Percentiles rank a stretch among this genome's conserved stretches.
phyloP scores from a whole-genome alignment of 345 rosid genomes.

The Citrus unshiu region DNA sequence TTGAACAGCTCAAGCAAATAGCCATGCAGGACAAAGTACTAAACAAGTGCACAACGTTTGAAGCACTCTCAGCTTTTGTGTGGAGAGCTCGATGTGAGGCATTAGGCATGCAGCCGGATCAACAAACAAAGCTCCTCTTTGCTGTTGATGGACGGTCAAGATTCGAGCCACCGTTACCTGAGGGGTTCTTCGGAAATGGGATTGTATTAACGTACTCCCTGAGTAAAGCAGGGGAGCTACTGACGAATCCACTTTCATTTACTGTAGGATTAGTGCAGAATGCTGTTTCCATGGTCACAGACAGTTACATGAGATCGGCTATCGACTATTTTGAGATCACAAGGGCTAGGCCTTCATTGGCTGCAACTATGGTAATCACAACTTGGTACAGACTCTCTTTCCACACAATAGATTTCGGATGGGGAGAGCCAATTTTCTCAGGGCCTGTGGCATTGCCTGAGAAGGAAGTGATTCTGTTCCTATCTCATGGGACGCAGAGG shows the following conservation, averaged over 20 bases:
- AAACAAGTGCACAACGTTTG: slow-evolving; percentile 59
- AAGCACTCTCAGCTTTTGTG: slow-evolving; percentile 68
- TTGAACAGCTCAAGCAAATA: slow-evolving; percentile 48
- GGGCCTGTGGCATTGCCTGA: slow-evolving; percentile 89
- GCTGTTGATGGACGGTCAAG: slow-evolving; percentile 77
- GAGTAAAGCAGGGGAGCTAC: slow-evolving; percentile 62
- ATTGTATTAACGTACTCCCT: slow-evolving; percentile 63
- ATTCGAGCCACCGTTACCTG: slow-evolving; percentile 63
- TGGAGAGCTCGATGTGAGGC: slow-evolving; percentile 84
- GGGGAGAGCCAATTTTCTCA: slow-evolving; percentile 75
- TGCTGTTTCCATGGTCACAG: slow-evolving; percentile 64
- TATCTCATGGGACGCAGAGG: slow-evolving; percentile 59
- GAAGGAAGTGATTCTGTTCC: slow-evolving; percentile 76
- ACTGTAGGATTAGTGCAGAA: slow-evolving; percentile 48
- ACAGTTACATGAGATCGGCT: slow-evolving; percentile 79
- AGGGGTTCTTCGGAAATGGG: slow-evolving; percentile 74
- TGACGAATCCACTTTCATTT: slow-evolving; percentile 45
- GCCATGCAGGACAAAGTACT: slow-evolving; percentile 43
- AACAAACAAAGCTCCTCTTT: slow-evolving; percentile 73
- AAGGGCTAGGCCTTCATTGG: slow-evolving; percentile 74
- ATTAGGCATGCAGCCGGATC: slow-evolving; percentile 51
- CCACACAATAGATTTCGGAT: slow-evolving; percentile 78
- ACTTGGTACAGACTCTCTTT: slow-evolving; percentile 84
- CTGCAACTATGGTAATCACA: slow-evolving; percentile 73
- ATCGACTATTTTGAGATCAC: slow-evolving; percentile 82